Evolutionary conservation across 306 rosid species (phyloP).

Genomic region (Vigna mungo): DNA sequence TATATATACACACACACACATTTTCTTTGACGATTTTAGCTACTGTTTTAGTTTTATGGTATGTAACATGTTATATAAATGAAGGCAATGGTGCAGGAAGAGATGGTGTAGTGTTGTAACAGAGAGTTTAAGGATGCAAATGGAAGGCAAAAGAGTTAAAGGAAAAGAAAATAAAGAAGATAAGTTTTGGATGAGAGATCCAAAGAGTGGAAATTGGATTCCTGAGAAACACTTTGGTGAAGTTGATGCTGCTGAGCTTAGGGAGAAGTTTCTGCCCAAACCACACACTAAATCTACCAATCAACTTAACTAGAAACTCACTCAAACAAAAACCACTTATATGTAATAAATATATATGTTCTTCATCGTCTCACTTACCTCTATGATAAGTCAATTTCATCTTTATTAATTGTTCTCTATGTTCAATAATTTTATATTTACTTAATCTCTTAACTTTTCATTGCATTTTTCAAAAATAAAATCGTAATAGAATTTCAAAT

Average conservation of each 20-base stretch:
- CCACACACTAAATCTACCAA: slow-evolving; percentile 15
- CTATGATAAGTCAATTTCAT: too few relatives aligned
- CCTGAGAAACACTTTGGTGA: slow-evolving; percentile 67
- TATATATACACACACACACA: too few relatives aligned
- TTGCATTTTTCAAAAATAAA: too few relatives aligned
- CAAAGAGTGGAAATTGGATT: slow-evolving; percentile 70
- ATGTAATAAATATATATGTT: neutral
- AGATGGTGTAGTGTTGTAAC: slow-evolving; percentile 32
- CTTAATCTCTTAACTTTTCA: too few relatives aligned
- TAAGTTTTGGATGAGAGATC: slow-evolving; percentile 72
- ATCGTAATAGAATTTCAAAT: too few relatives aligned
- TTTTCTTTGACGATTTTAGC: too few relatives aligned
- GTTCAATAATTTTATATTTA: too few relatives aligned
- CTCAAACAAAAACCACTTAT: too few relatives aligned
- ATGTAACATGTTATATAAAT: neutral
- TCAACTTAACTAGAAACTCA: neutral
- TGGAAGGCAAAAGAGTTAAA: slow-evolving; percentile 18
- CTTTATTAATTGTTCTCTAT: too few relatives aligned
- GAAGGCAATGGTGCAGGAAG: slow-evolving; percentile 32
- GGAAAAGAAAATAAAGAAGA: slow-evolving; percentile 32
- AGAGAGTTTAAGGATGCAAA: slow-evolving; percentile 30
- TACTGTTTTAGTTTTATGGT: neutral
- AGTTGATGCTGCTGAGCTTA: slow-evolving; percentile 54
- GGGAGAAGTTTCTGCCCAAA: slow-evolving; percentile 58
- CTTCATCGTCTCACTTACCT: neutral